phyloP scores from a whole-genome alignment of 305 asterid species.

The Solanum hybrid region DNA sequence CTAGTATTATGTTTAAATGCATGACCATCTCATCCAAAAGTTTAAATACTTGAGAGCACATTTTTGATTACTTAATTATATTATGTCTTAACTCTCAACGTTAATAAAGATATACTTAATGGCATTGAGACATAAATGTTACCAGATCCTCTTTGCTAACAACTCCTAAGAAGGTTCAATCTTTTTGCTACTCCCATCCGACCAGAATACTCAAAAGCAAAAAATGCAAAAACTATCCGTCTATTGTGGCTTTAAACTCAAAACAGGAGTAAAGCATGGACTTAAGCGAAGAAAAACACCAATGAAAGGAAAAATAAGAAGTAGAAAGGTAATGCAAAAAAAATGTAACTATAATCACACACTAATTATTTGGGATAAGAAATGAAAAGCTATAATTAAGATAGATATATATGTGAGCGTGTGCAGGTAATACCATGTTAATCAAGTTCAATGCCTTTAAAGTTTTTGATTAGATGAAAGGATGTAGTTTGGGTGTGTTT shows the following conservation, averaged over 20 bases:
- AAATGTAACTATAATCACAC: not conserved
- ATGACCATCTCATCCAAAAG: not conserved
- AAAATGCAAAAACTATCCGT: not conserved
- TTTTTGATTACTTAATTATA: not conserved
- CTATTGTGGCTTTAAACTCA: not conserved
- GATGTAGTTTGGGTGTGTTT: not conserved
- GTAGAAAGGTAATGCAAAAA: not conserved
- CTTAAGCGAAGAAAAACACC: not conserved
- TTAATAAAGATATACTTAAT: not conserved
- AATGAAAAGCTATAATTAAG: not conserved
- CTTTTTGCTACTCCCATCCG: not conserved
- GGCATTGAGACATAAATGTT: not conserved
- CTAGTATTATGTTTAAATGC: not conserved
- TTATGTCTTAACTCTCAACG: not conserved
- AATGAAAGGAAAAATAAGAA: not conserved
- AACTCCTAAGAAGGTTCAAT: not conserved
- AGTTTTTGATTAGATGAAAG: not conserved
- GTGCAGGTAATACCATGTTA: not conserved
- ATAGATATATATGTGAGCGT: not conserved
- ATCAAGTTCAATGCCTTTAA: not conserved
- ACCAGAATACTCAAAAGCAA: not conserved
- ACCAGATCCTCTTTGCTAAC: not conserved
- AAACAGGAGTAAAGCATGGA: not conserved
- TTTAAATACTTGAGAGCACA: not conserved
- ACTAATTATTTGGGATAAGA: not conserved